Evolutionary conservation across 345 rosid genomes (phyloP).

Genomic region (Euphorbia peplus): DNA sequence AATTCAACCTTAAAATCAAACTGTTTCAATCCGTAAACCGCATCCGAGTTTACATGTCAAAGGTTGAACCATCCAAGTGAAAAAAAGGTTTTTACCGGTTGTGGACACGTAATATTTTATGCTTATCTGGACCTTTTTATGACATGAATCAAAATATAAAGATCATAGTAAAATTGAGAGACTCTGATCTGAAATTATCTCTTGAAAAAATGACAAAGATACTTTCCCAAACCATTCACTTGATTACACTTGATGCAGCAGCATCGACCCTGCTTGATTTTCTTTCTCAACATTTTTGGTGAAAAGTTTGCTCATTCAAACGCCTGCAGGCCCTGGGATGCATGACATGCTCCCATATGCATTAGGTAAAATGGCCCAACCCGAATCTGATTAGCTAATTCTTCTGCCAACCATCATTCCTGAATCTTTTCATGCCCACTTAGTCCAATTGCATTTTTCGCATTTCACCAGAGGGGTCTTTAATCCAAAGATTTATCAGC

Average conservation of each 20-base stretch:
- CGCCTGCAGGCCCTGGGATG: not conserved
- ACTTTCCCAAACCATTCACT: too few relatives aligned
- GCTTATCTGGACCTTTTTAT: too few relatives aligned
- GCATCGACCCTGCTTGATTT: not conserved
- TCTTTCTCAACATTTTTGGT: not conserved
- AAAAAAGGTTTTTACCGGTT: too few relatives aligned
- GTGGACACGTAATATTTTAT: too few relatives aligned
- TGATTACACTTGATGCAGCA: conserved; percentile 2
- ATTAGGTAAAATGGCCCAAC: not conserved
- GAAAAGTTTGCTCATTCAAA: not conserved
- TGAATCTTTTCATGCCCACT: not conserved
- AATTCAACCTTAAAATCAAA: too few relatives aligned
- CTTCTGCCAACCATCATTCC: not conserved
- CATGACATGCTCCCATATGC: not conserved
- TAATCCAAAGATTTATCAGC: not conserved
- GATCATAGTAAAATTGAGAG: too few relatives aligned
- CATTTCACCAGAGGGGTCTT: not conserved
- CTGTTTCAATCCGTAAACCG: too few relatives aligned
- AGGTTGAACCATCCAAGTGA: too few relatives aligned
- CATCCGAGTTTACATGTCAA: too few relatives aligned
- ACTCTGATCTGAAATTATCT: too few relatives aligned
- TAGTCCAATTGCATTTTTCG: not conserved
- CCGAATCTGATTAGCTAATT: not conserved
- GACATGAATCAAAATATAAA: too few relatives aligned
- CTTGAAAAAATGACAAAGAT: too few relatives aligned